phyloP scores from a whole-genome alignment of 2,329 filamentous ascomycete genomes.

The Phialophora verrucosa region DNA sequence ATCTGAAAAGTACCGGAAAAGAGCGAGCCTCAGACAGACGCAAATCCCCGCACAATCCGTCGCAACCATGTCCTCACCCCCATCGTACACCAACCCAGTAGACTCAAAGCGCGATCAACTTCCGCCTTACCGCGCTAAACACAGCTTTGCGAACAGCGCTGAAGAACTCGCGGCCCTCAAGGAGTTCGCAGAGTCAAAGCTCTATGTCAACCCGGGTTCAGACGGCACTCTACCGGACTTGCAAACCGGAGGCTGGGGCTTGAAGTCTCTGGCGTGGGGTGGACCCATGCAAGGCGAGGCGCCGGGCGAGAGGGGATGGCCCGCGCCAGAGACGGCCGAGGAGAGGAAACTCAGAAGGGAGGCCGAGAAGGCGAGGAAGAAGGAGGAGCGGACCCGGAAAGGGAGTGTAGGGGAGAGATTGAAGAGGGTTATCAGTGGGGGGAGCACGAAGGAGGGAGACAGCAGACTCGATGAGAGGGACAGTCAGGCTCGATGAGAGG shows the following conservation, averaged over 20 bases:
- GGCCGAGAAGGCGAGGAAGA: slow-evolving; percentile 22
- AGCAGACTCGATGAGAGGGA: background rate
- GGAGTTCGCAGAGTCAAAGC: slow-evolving; percentile 27
- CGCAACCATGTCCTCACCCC: slow-evolving; percentile 18
- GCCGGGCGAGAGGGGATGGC: slow-evolving; percentile 9
- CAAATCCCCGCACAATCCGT: background rate
- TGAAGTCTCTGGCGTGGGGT: slow-evolving; percentile 23
- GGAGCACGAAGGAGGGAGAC: slow-evolving; percentile 14
- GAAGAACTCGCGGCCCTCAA: slow-evolving; percentile 29
- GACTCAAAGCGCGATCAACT: slow-evolving; percentile 15
- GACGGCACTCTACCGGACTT: slow-evolving; percentile 24
- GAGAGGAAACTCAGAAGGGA: slow-evolving; percentile 21
- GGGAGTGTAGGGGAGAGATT: slow-evolving; percentile 21
- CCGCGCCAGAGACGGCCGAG: slow-evolving; percentile 16
- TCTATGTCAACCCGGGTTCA: slow-evolving; percentile 23
- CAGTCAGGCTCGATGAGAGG: background rate
- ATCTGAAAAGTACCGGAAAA: background rate
- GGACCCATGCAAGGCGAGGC: slow-evolving; percentile 11
- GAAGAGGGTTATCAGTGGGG: slow-evolving; percentile 22
- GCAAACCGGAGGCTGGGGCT: slow-evolving; percentile 11
- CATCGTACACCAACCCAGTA: slow-evolving; percentile 15
- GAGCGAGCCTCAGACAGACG: background rate
- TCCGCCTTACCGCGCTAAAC: slow-evolving; percentile 27
- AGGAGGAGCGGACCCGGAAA: slow-evolving; percentile 16
- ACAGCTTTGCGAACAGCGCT: slow-evolving; percentile 23